Conservation (phyloP, 2,329 filamentous ascomycete genomes). For the Tothia fuscella region DNA sequence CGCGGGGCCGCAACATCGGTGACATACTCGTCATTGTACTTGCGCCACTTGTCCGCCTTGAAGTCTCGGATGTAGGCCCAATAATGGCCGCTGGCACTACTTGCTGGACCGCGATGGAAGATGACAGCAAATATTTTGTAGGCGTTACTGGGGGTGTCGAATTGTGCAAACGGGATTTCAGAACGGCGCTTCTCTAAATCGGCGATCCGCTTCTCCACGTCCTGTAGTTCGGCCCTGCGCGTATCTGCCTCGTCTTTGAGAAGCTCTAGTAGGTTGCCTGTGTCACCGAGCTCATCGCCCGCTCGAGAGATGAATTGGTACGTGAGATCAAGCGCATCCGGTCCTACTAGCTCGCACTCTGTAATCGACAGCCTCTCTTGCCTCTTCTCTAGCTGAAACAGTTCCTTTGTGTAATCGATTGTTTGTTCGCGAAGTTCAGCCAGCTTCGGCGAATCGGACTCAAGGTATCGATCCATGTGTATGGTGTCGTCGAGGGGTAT, state of each 20-base stretch:
- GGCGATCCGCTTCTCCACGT: not conserved
- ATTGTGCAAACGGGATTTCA: not conserved
- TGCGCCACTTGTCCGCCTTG: conserved; percentile 67
- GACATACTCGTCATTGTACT: conserved; percentile 85
- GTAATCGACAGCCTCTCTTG: not conserved
- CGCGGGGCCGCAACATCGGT: no score
- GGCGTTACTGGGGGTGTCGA: not conserved
- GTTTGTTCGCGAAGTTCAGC: no score
- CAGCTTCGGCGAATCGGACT: no score
- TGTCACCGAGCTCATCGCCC: not conserved
- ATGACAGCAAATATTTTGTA: conserved; percentile 52
- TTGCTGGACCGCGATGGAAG: conserved; percentile 51
- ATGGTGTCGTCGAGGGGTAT: no score
- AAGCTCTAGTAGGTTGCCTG: not conserved
- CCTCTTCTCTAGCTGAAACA: not conserved
- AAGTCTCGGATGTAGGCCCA: conserved; percentile 97
- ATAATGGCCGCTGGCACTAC: conserved; percentile 68
- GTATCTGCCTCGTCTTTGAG: not conserved
- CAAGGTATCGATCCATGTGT: no score
- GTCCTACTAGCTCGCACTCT: not conserved
- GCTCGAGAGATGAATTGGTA: not conserved
- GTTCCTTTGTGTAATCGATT: no score
- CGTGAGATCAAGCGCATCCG: not conserved
- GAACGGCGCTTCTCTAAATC: not conserved
- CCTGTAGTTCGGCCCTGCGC: not conserved